Base-by-base conservation (phyloP, 2,329 filamentous ascomycete species). In the Didymella segeticola region DNA sequence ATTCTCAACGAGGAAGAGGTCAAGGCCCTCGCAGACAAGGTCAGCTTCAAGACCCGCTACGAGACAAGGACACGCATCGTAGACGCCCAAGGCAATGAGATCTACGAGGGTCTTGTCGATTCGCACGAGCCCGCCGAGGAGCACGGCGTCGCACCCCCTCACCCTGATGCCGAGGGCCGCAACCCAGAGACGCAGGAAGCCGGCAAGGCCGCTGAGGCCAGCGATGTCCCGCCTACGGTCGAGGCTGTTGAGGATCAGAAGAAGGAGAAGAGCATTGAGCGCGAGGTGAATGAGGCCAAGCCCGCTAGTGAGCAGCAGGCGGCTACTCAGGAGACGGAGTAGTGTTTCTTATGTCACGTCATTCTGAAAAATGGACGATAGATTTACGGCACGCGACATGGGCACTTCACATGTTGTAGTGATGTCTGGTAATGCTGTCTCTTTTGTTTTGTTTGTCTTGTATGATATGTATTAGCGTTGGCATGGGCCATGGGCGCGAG, bases 1-100 rank as follows among this genome's bases (percentile, higher is more conserved):
- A 75, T 98, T 26, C 84, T 99, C 26, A 81, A 93, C 69, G 86
- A 89, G 48, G 89, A 92, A 69, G 86, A 96, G 72, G 92, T 99
- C 54, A 86, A 89, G 68, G 85, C 84, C 17, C 85, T 99, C 26
- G 85, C 93, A 74, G 95, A 93, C 68, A 96, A 96, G 77, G 93
- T 98, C 55, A 91, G 91, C 68, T 97, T 99, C 79, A 88, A 96
- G 79, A 98, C 95, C 11, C 89, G 89, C 63, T 97, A 97, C 73
- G 93, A 98, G 81, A 97, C 93, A n/a, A 85, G 90, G 61, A 97
- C 92, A 8, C 88, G 91, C 53, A 77, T 98, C 50, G 82, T 96
- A 33, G 91, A 96, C 74, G 85, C 84, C 46, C 75, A 86, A 36
- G 95, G 93, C 55, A 91, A 93, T 62, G 90, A 96, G 70, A 77